Percentiles rank a stretch among this genome's conserved stretches.
phyloP scores from a whole-genome alignment of 768 basidiomycete genomes.

The Russula vinacea region DNA sequence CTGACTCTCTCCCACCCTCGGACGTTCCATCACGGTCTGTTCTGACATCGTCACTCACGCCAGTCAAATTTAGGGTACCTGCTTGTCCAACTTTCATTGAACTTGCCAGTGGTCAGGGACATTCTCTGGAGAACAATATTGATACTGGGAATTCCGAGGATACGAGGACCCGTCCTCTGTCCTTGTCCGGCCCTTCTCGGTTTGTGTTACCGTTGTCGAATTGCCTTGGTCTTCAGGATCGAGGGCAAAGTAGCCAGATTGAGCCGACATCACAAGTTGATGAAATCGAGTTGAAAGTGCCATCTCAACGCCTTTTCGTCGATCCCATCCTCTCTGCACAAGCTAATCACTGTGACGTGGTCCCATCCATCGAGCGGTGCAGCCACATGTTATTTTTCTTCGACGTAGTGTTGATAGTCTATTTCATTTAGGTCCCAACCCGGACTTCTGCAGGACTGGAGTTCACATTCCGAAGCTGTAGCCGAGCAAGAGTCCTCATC shows the following conservation, averaged over 20 bases:
- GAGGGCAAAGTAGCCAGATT: conserved; percentile 15
- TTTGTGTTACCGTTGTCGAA: neutral
- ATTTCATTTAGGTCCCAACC: conserved; percentile 3
- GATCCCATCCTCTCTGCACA: neutral
- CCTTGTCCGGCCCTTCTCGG: neutral
- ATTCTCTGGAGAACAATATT: neutral
- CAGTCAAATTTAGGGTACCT: neutral
- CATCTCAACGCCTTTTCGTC: neutral
- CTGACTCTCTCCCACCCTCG: neutral
- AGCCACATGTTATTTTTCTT: neutral
- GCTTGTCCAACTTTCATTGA: neutral
- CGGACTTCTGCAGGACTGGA: neutral
- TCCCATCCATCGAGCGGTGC: conserved; percentile 7
- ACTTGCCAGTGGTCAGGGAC: neutral
- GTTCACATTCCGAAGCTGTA: neutral
- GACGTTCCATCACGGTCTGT: neutral
- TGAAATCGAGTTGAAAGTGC: conserved; percentile 14
- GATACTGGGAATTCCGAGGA: neutral
- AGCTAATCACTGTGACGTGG: neutral
- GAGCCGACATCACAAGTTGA: conserved; percentile 25
- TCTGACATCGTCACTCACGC: neutral
- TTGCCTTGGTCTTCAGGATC: neutral
- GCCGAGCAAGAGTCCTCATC: conserved; percentile 4
- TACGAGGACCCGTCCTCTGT: neutral
- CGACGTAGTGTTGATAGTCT: neutral